Evolutionary conservation across 2,329 filamentous ascomycete genomes (phyloP), one percentile per base, ranked within the genome.

Genomic region (Huntiella moniliformis): DNA sequence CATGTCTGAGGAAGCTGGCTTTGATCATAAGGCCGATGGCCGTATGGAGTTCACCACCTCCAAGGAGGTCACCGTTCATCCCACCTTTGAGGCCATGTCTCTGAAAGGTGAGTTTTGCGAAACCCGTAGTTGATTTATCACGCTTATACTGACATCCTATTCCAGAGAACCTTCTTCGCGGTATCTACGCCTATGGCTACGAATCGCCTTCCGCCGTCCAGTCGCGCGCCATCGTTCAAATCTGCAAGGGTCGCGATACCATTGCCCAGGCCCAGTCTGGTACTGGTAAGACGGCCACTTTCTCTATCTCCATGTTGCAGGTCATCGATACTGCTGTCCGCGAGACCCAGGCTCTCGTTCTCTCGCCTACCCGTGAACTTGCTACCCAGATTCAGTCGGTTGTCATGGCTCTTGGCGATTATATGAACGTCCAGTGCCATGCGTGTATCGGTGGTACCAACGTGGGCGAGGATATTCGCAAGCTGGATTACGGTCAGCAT

Each of bases 381-480:
- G 91, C 91, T 39, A 95, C 88, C 22, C 91, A 98, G 66, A 98
- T 98, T 53, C 91, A 98, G 66, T 94, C 85, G 33, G 91, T 98
- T 50, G 82, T 98, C 55, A 93, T 96, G 78, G 91, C 91, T n/a
- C 75, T 98, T n/a, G 91, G 91, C 53, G 91, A 98, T 64, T 98
- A 95, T 70, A 96, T 98, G 91, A 95, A 95, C 60, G 85, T 98
- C 3, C 87, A 98, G 65, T 98, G 91, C 66, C 91, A 98, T 58
- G 88, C 91, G 50, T 98, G 91, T 64, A 96, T 98, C 57, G 91
- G 91, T 54, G 91, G 91, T 50, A 98, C 91, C 54, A 96, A 94
- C 58, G 87, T 98, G 34, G 86, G 91, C 55, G 91, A 96, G 61
- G 91, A 98, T 60, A 98, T 98, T 55, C 80, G 84, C 61, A 93